Conservation (phyloP, 805 yeast genomes). For the Metschnikowia henanensis region DNA sequence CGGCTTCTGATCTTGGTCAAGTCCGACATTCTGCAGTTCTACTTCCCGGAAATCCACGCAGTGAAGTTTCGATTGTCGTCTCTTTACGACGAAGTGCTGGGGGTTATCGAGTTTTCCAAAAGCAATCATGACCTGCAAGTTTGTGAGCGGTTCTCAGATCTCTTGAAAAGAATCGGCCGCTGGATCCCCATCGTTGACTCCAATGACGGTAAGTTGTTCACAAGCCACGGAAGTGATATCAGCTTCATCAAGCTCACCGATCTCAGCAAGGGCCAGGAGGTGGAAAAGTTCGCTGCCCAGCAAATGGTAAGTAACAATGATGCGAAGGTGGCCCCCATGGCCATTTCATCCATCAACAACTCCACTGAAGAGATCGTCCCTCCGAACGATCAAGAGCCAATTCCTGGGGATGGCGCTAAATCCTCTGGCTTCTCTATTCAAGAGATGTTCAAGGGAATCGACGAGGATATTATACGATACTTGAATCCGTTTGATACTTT, state of each 20-base stretch:
- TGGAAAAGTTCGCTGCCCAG: slow-evolving; percentile 19
- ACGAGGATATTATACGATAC: slow-evolving; percentile 29
- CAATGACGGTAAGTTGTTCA: not conserved
- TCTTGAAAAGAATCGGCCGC: slow-evolving; percentile 28
- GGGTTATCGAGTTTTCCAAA: slow-evolving; percentile 2
- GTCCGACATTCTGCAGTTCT: slow-evolving; percentile 21
- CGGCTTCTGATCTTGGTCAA: slow-evolving; percentile 47
- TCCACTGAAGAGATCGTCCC: not conserved
- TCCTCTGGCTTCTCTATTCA: slow-evolving; percentile 18
- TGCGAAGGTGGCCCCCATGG: not conserved
- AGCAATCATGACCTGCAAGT: slow-evolving; percentile 6
- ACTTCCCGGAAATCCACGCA: slow-evolving; percentile 1
- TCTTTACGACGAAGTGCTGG: slow-evolving; percentile 6
- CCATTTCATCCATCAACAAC: not conserved
- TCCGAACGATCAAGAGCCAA: not conserved
- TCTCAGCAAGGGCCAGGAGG: slow-evolving; percentile 32
- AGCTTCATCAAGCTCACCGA: slow-evolving; percentile 29
- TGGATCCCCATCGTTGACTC: slow-evolving; percentile 13
- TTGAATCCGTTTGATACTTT: slow-evolving; percentile 27
- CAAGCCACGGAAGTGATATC: slow-evolving; percentile 2
- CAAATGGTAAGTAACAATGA: not conserved
- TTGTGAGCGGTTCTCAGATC: slow-evolving; percentile 9
- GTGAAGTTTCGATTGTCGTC: slow-evolving; percentile 6
- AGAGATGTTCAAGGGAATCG: slow-evolving; percentile 32
- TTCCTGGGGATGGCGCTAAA: not conserved